Conservation (phyloP, 805 yeast species). For the Saturnispora zaruensis region DNA sequence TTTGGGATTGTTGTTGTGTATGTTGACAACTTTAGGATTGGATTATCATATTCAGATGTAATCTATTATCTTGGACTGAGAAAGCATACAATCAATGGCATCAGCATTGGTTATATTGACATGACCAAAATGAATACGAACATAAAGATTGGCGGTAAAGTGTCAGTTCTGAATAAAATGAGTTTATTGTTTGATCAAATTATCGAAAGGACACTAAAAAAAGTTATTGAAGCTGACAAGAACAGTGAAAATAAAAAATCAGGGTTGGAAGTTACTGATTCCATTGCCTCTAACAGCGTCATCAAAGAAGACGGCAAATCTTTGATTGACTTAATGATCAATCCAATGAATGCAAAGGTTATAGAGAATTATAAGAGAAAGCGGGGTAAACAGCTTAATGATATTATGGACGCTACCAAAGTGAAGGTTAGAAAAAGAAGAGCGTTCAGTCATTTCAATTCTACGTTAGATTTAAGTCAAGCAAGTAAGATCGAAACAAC, state of each 20-base stretch:
- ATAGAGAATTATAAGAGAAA: neutral
- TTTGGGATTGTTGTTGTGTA: slow-evolving; percentile 12
- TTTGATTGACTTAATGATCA: slow-evolving; percentile 2
- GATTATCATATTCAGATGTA: slow-evolving; percentile 4
- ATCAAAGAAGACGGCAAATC: slow-evolving; percentile 1
- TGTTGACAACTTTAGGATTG: slow-evolving; percentile 7
- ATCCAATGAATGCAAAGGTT: slow-evolving; percentile 1
- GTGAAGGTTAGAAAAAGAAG: slow-evolving; percentile 12
- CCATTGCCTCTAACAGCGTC: neutral
- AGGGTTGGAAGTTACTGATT: neutral
- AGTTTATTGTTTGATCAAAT: slow-evolving; percentile 1
- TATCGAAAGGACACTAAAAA: neutral
- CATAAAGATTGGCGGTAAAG: neutral
- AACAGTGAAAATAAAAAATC: neutral
- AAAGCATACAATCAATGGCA: neutral
- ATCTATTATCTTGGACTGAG: slow-evolving; percentile 5
- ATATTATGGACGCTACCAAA: slow-evolving; percentile 10
- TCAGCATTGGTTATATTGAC: slow-evolving; percentile 10
- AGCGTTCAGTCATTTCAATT: neutral
- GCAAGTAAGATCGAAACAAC: neutral
- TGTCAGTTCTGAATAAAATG: neutral
- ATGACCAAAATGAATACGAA: neutral
- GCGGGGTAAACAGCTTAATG: neutral
- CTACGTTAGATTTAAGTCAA: neutral
- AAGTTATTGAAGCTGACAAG: neutral